Evolutionary conservation across 139 green algal species (phyloP), one percentile per base, ranked within the genome.

Genomic region (Edaphochlamys debaryana): DNA sequence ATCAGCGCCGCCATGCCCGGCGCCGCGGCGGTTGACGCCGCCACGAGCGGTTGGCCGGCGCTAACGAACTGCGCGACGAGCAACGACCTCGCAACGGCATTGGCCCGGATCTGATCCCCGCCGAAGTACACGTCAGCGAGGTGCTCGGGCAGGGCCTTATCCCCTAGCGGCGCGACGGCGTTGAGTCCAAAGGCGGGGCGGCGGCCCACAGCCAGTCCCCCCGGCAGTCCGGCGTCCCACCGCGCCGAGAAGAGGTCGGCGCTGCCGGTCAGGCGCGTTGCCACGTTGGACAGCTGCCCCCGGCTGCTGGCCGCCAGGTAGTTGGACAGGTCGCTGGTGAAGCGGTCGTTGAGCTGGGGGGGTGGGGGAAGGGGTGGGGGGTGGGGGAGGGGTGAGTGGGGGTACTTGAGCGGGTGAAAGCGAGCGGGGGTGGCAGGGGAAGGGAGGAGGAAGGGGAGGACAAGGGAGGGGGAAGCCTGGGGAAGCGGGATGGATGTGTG

Each of bases 151-250:
- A 90, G 75, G 36, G 67, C 81, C 37, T 32, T 54, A 15, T 78
- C 77, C 30, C 79, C 67, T 8, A 90, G 79, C 54, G 81, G 58
- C 22, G 34, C 41, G 37, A 91, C 68, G 6, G 67, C 79, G 67
- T 96, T 97, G 54, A 96, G 48, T 36, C 90, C 86, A 45, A 89
- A 94, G 0, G 87, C 79, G 0, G 94, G 89, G 20, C 88, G 85
- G 9, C 94, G 86, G 3, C 87, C 82, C 27, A 79, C 83, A 30
- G 91, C 90, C 48, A 93, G 58, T 23, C 88, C 79, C 5, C 88
- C 88, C 0, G 90, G 90, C 38, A 91, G 82, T 2, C 74, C 84
- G 1, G 50, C 86, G 41, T 92, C 88, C 84, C 84, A 88, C 42
- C 81, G 81, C 29, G 88, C 78, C 0, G 85, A 88, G 58, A 92